A percentile compares a stretch with the other conserved stretches of the same genome.
Evolutionary conservation across 1,139 yeast genomes (phyloP).

Genomic region (Suhomyces choctaworum): DNA sequence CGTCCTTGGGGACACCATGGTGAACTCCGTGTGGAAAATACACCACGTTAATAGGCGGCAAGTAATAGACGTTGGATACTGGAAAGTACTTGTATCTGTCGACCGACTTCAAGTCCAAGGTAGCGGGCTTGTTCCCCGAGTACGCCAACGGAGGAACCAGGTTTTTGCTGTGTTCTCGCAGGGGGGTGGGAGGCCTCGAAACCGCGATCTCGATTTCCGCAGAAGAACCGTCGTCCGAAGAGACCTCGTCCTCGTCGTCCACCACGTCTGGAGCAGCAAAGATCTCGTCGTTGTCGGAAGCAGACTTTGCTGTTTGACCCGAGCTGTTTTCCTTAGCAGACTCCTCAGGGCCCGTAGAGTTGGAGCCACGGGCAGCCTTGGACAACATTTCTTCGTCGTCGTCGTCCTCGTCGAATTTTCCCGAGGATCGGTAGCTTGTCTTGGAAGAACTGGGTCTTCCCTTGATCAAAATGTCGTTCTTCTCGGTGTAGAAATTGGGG

Average conservation of each 20-base stretch:
- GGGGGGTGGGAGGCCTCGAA: neutral
- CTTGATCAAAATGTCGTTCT: slow-evolving; percentile 48
- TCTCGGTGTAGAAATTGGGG: slow-evolving; percentile 60
- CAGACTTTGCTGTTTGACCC: neutral
- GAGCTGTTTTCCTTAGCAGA: neutral
- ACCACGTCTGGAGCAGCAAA: slow-evolving; percentile 2
- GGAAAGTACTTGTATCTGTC: slow-evolving; percentile 55
- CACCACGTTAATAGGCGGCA: slow-evolving; percentile 61
- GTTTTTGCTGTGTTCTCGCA: slow-evolving; percentile 1
- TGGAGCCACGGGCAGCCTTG: neutral
- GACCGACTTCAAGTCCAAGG: slow-evolving; percentile 16
- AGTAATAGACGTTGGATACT: slow-evolving; percentile 54
- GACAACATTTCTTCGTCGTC: slow-evolving; percentile 9
- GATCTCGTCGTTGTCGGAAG: slow-evolving; percentile 3
- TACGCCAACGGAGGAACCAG: slow-evolving; percentile 13
- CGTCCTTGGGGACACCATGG: slow-evolving; percentile 10
- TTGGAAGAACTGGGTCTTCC: slow-evolving; percentile 18
- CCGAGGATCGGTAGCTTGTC: slow-evolving; percentile 16
- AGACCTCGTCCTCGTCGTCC: slow-evolving; percentile 14
- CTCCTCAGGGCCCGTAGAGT: neutral
- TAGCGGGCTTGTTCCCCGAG: slow-evolving; percentile 11
- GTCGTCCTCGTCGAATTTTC: slow-evolving; percentile 9
- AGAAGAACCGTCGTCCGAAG: slow-evolving; percentile 8
- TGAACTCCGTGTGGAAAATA: slow-evolving; percentile 62
- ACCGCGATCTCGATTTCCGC: slow-evolving; percentile 7